Percentiles rank a stretch among this genome's conserved stretches.
Conservation (phyloP, 305 asterid species). For the Plantago lanceolata region DNA sequence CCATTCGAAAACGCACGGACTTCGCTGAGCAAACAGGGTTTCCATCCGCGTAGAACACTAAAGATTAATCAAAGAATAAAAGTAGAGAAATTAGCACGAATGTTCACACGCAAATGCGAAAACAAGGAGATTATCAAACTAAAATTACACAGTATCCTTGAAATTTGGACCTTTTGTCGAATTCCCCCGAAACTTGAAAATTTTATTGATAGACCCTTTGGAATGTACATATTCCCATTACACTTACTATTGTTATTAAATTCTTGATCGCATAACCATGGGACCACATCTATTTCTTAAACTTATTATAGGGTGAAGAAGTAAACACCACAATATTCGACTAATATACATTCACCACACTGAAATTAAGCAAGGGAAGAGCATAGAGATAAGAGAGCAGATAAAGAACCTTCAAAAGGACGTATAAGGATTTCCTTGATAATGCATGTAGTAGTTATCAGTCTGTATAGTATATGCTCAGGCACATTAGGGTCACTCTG, state of each 20-base stretch:
- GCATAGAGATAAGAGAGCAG: constrained; percentile 6
- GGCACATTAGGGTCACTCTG: constrained; percentile 44
- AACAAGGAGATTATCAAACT: no score
- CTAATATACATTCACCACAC: background rate
- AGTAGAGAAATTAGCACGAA: background rate
- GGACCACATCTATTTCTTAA: no score
- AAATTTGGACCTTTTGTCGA: no score
- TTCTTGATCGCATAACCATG: no score
- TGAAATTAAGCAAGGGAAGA: background rate
- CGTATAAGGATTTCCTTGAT: constrained; percentile 44
- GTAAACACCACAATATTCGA: background rate
- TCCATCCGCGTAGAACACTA: constrained; percentile 44
- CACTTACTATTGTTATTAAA: no score
- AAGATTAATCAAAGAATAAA: background rate
- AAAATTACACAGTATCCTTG: no score
- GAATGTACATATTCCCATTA: no score
- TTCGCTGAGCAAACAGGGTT: constrained; percentile 55
- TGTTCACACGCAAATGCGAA: no score
- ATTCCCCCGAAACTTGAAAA: no score
- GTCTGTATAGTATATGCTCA: constrained; percentile 46
- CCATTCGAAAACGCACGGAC: constrained; percentile 50
- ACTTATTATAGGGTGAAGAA: no score
- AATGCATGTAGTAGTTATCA: constrained; percentile 36
- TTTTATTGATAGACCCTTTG: no score
- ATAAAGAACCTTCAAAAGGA: constrained; percentile 51